These are phyloP conservation scores for Candida buenavistaensis DNA, from an alignment of 1,139 yeast genomes.

Conservation along the genomic window DNA sequence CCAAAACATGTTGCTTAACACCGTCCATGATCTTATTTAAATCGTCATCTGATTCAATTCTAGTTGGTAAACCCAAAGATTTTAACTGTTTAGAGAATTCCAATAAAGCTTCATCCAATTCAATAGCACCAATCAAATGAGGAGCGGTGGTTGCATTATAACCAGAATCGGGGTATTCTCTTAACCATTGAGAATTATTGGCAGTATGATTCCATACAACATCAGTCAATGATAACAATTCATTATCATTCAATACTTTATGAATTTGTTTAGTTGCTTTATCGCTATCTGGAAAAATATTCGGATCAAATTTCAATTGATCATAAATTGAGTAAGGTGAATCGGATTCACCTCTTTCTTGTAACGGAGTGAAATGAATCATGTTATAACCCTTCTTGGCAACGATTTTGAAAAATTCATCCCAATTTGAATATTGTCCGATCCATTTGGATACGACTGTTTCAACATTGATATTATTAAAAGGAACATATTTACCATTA, in stretches of 20 bases:
- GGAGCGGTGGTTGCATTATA: conserved; percentile 88
- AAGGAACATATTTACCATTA: conserved; percentile 57
- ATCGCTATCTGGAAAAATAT: conserved; percentile 49
- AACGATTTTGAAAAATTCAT: conserved; percentile 57
- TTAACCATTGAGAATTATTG: conserved; percentile 80
- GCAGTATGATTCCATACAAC: conserved; percentile 96
- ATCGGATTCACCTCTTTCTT: conserved; percentile 81
- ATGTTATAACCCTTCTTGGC: conserved; percentile 82
- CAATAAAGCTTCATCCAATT: conserved; percentile 67
- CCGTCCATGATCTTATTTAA: conserved; percentile 63
- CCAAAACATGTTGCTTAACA: conserved; percentile 64
- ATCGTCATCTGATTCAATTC: conserved; percentile 51
- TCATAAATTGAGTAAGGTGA: conserved; percentile 93
- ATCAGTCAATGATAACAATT: conserved; percentile 79
- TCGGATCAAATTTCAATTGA: conserved; percentile 75
- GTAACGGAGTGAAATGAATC: conserved; percentile 95
- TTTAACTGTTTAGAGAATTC: conserved; percentile 60
- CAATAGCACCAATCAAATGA: conserved; percentile 81
- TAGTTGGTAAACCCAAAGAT: conserved; percentile 60
- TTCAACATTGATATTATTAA: conserved; percentile 82
- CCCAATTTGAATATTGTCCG: conserved; percentile 70
- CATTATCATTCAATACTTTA: conserved; percentile 53
- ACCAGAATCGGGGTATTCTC: conserved; percentile 87
- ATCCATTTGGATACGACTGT: conserved; percentile 91
- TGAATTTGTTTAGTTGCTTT: conserved; percentile 28